Base-by-base conservation (phyloP, 768 basidiomycete species). In the Suillus ampliporus region DNA sequence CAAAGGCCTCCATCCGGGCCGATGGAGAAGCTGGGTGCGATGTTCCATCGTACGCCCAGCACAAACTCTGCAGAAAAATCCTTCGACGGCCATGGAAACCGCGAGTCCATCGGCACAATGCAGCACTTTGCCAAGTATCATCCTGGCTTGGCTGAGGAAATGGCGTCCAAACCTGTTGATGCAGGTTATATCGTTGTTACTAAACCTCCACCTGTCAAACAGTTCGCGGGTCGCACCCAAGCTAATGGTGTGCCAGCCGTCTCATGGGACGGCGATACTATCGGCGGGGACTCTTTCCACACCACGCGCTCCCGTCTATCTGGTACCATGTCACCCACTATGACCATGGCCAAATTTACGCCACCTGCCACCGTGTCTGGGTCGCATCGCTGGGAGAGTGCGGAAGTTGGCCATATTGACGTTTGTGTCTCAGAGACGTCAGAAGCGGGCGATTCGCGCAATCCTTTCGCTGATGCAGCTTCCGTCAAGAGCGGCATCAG, bases 351-450 rank as follows among this genome's bases (percentile, higher is more conserved):
- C 38, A 86, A 86, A 69, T 84, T 83, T 64, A 91, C 89, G 5
- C 89, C 90, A 51, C 78, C 78, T 9, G 83, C 87, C 14, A 85
- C 79, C 31, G 68, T 74, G 4, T 81, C 84, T 2, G 75, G 80
- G 17, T 71, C 76, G 2, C 89, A 91, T 75, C 80, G 72, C 52
- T 91, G 89, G 89, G 85, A 91, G 72, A 87, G 86, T 9, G 89
- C 89, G 4, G 86, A 89, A 68, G 86, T 90, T 21, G 66, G 89
- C 57, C 76, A 84, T 60, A 77, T 76, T 51, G 76, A 72, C 35
- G 72, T 74, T 48, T 57, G 69, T 2, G 72, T 71, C 48, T 50
- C 63, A 1, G 64, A 57, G 15, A 10, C 26, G 19, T 40, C 59
- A 31, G 65, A 66, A 4, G 8, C 17, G 5, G 43, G 35, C 6